These are phyloP conservation scores for Trichoderma lentiforme DNA, from an alignment of 2,329 filamentous ascomycete species.

Conservation along the genomic window DNA sequence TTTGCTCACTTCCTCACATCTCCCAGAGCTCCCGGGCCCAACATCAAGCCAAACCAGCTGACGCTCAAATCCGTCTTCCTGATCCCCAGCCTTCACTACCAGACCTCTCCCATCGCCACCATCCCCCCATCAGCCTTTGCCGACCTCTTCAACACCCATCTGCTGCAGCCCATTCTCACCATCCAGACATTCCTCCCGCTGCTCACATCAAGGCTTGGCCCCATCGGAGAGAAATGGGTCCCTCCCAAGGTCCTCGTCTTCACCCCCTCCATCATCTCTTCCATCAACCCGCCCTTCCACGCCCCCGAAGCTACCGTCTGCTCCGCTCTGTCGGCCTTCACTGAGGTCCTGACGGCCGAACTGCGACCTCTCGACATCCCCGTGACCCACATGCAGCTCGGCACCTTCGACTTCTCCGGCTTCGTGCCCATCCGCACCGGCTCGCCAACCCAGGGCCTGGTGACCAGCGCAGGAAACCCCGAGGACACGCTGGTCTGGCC, in stretches of 20 bases:
- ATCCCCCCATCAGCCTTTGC: conserved; percentile 81
- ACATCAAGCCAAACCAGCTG: conserved; percentile 72
- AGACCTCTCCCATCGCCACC: conserved; percentile 79
- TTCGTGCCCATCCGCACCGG: conserved; percentile 48
- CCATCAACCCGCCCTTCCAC: conserved; percentile 75
- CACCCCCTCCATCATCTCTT: conserved; percentile 76
- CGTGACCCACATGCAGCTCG: conserved; percentile 84
- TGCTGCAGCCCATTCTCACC: conserved; percentile 84
- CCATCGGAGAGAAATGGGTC: conserved; percentile 47
- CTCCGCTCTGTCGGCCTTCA: conserved; percentile 82
- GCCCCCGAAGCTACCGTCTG: conserved; percentile 83
- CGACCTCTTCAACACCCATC: conserved; percentile 86
- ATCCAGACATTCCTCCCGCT: conserved; percentile 87
- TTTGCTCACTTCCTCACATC: conserved; percentile 70
- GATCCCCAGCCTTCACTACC: conserved; percentile 77
- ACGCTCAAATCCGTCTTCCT: conserved; percentile 77
- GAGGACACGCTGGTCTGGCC: conserved; percentile 60
- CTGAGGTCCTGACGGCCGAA: conserved; percentile 75
- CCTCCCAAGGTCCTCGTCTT: conserved; percentile 71
- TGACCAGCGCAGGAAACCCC: conserved; percentile 40
- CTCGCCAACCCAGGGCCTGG: conserved; percentile 35
- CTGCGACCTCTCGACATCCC: conserved; percentile 71
- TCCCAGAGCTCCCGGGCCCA: conserved; percentile 72
- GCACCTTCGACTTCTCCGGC: conserved; percentile 80
- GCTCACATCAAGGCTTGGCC: conserved; percentile 59